These are phyloP conservation scores for Coniochaeta pulveracea DNA, from an alignment of 2,329 filamentous ascomycete species.

Conservation along the genomic window DNA sequence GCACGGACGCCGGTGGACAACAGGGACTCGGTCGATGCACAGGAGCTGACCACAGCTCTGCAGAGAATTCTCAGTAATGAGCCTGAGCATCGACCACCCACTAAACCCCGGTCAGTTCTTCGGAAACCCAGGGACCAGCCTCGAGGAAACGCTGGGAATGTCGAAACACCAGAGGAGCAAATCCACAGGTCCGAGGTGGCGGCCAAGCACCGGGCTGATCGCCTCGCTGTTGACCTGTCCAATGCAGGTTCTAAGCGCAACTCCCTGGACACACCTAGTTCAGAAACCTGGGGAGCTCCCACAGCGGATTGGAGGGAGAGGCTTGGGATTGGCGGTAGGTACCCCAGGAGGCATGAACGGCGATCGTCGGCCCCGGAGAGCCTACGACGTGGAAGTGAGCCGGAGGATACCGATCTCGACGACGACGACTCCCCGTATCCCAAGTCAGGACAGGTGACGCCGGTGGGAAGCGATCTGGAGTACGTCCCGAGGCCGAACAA, in stretches of 20 bases:
- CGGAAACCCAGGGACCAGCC: background rate
- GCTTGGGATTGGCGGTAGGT: too few relatives aligned
- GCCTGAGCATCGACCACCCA: background rate
- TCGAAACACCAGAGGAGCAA: background rate
- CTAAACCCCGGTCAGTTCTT: background rate
- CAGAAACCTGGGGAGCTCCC: conserved; percentile 11
- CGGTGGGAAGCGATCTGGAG: conserved; percentile 46
- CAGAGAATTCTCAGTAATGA: background rate
- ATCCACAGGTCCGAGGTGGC: conserved; percentile 18
- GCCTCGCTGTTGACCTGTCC: conserved; percentile 21
- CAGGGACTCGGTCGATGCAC: background rate
- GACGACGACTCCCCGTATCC: conserved; percentile 8
- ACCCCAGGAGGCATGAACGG: too few relatives aligned
- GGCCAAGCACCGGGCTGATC: conserved; percentile 21
- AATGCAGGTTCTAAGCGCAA: conserved; percentile 15
- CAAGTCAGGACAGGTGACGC: conserved; percentile 18
- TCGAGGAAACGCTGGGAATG: background rate
- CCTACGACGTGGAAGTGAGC: background rate
- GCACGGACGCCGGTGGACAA: background rate
- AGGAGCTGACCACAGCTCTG: background rate
- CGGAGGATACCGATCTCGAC: background rate
- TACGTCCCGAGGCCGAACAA: conserved; percentile 57
- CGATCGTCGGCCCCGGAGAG: background rate
- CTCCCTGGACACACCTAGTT: conserved; percentile 13
- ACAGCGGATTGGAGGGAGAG: too few relatives aligned